Conservation (phyloP, 306 rosid genomes). For the Vicia sativa region DNA sequence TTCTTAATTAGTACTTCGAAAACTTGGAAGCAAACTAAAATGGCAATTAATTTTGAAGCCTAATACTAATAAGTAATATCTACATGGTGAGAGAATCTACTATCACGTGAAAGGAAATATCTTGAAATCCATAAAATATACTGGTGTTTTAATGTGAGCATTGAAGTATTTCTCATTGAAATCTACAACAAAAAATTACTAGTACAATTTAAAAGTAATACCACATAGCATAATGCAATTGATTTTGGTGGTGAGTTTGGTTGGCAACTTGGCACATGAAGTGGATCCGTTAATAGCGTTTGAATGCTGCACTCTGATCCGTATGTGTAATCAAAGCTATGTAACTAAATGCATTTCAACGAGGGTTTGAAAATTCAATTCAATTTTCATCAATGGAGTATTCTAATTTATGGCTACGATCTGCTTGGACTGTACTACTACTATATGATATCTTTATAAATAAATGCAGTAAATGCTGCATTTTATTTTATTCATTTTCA, state of each 20-base stretch:
- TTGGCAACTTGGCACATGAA: no score
- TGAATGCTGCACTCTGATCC: slow-evolving; percentile 53
- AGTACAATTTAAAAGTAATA: slow-evolving; percentile 12
- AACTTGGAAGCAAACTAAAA: slow-evolving; percentile 29
- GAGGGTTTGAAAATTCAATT: slow-evolving; percentile 69
- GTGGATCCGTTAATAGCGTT: no score
- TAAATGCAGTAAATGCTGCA: no score
- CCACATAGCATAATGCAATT: slow-evolving; percentile 47
- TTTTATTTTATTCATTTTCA: no score
- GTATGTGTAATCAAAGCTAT: slow-evolving; percentile 28
- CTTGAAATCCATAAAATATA: slow-evolving; percentile 33
- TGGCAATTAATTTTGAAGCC: slow-evolving; percentile 32
- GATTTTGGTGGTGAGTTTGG: slow-evolving; percentile 58
- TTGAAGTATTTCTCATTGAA: slow-evolving; percentile 41
- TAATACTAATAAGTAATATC: slow-evolving; percentile 35
- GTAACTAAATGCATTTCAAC: slow-evolving; percentile 64
- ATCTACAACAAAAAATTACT: slow-evolving; percentile 11
- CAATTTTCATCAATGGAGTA: slow-evolving; percentile 50
- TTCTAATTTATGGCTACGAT: slow-evolving; percentile 44
- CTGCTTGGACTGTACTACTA: no score
- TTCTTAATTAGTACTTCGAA: slow-evolving; percentile 23
- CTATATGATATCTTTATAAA: no score
- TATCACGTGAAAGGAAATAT: slow-evolving; percentile 41
- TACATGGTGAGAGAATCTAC: no score
- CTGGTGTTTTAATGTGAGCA: slow-evolving; percentile 45